phyloP scores from a whole-genome alignment of 352 stramenopile genomes.

The Globisporangium iwayamae region DNA sequence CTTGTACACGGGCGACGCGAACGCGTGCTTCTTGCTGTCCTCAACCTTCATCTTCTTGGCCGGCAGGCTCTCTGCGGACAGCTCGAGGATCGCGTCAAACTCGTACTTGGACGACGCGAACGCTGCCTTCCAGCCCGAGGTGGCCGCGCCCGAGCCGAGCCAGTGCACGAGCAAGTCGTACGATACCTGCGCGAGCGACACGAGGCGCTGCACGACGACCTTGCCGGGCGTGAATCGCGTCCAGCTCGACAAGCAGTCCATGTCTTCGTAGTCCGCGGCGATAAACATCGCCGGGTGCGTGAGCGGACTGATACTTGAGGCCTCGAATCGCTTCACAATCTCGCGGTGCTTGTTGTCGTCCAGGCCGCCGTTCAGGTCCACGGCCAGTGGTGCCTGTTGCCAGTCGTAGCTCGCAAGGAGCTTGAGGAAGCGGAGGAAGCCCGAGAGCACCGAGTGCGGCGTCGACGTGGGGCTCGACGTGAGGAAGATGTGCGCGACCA shows the following conservation, averaged over 20 bases:
- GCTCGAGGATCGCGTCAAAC: constrained; percentile 60
- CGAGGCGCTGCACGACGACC: constrained; percentile 62
- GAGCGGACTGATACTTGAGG: constrained; percentile 45
- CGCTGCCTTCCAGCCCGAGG: constrained; percentile 57
- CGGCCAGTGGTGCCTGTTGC: constrained; percentile 64
- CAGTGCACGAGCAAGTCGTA: constrained; percentile 56
- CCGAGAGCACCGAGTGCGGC: constrained; percentile 74
- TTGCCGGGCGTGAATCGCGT: constrained; percentile 61
- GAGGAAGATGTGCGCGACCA: constrained; percentile 78
- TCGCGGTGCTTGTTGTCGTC: constrained; percentile 64
- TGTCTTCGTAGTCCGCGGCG: constrained; percentile 72
- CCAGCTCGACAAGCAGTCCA: constrained; percentile 81
- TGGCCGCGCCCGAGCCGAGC: constrained; percentile 48
- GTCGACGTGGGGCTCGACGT: constrained; percentile 37
- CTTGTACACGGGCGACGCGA: constrained; percentile 77
- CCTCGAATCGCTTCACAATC: constrained; percentile 73
- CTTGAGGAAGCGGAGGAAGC: constrained; percentile 79
- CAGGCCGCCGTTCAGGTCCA: constrained; percentile 63
- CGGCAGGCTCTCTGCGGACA: constrained; percentile 50
- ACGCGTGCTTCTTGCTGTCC: constrained; percentile 63
- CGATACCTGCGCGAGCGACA: constrained; percentile 54
- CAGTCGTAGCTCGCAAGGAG: constrained; percentile 72
- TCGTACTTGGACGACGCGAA: constrained; percentile 52
- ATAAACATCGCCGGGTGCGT: constrained; percentile 80
- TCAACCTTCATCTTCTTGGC: constrained; percentile 60